Conservation (phyloP, 1,284 basidiomycete genomes). For the Pseudozyma pruni region DNA sequence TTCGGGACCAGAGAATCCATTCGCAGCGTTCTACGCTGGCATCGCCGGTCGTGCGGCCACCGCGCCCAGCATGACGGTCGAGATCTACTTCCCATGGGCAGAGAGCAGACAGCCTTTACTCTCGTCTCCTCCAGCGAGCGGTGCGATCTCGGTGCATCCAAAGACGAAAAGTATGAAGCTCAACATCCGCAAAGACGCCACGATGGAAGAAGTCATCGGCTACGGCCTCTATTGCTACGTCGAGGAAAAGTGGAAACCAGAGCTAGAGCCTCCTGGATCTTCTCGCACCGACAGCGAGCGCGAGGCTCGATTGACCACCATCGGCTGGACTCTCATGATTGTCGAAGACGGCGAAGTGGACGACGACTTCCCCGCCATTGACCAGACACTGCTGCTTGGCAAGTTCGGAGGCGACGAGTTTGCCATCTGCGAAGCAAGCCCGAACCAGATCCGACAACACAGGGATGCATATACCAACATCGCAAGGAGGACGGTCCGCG, state of each 20-base stretch:
- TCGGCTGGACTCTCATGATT: slow-evolving; percentile 93
- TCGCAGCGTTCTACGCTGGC: slow-evolving; percentile 69
- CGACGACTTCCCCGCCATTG: slow-evolving; percentile 96
- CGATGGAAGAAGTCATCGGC: slow-evolving; percentile 94
- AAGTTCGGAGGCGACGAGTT: slow-evolving; percentile 93
- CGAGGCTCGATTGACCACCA: slow-evolving; percentile 75
- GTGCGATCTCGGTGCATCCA: slow-evolving; percentile 43
- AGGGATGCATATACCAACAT: slow-evolving; percentile 69
- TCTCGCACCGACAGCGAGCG: slow-evolving; percentile 71
- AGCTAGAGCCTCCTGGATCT: slow-evolving; percentile 71
- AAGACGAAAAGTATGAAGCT: slow-evolving; percentile 69
- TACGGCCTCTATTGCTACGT: slow-evolving; percentile 90
- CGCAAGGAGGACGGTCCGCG: slow-evolving; percentile 31
- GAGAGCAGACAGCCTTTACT: slow-evolving; percentile 56
- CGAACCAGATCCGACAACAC: slow-evolving; percentile 84
- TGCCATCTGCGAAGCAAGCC: slow-evolving; percentile 79
- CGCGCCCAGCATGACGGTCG: slow-evolving; percentile 73
- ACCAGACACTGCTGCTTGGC: slow-evolving; percentile 82
- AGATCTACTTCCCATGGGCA: slow-evolving; percentile 88
- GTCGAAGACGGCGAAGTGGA: slow-evolving; percentile 98
- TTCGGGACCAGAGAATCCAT: slow-evolving; percentile 66
- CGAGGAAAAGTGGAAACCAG: slow-evolving; percentile 84
- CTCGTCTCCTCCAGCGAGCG: slow-evolving; percentile 37
- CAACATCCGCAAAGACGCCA: slow-evolving; percentile 85
- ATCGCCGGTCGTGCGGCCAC: slow-evolving; percentile 67